Conservation (phyloP, 371 early-diverging fungal genomes). For the Zychaea mexicana region DNA sequence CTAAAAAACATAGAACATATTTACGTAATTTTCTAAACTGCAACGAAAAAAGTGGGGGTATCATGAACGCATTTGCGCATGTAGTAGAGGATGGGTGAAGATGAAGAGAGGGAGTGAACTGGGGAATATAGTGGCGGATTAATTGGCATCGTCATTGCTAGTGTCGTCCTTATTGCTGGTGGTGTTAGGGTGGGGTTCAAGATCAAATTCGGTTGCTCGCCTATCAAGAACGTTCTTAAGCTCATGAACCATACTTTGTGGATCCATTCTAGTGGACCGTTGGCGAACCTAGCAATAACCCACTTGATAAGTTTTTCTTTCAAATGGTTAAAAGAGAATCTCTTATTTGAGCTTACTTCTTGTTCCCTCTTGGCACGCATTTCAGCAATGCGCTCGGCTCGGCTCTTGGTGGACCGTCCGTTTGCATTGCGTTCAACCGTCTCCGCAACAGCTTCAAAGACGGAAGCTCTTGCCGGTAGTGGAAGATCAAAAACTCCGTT, state of each 20-base stretch:
- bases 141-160: background rate
- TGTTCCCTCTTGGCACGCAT: conserved; percentile 53
- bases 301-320: too few relatives aligned
- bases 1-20: background rate
- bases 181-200: conserved; percentile 8
- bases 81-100: too few relatives aligned
- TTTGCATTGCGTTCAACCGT: conserved; percentile 32
- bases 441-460: conserved; percentile 49
- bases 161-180: background rate
- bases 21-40: background rate
- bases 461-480: conserved; percentile 40
- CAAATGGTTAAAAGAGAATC: background rate
- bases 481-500: conserved; percentile 40
- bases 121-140: too few relatives aligned
- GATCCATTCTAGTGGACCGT: conserved; percentile 31
- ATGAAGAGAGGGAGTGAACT: too few relatives aligned
- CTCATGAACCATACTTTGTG: conserved; percentile 65
- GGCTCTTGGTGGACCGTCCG: conserved; percentile 44
- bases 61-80: background rate
- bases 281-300: conserved; percentile 29
- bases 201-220: conserved; percentile 39
- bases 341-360: conserved; percentile 33
- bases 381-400: conserved; percentile 62
- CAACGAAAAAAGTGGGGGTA: background rate
- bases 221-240: conserved; percentile 62